A percentile compares a stretch with the other conserved stretches of the same genome.
These are phyloP conservation scores for Gonium pectorale DNA, from an alignment of 139 green algal species.

Conservation along the genomic window DNA sequence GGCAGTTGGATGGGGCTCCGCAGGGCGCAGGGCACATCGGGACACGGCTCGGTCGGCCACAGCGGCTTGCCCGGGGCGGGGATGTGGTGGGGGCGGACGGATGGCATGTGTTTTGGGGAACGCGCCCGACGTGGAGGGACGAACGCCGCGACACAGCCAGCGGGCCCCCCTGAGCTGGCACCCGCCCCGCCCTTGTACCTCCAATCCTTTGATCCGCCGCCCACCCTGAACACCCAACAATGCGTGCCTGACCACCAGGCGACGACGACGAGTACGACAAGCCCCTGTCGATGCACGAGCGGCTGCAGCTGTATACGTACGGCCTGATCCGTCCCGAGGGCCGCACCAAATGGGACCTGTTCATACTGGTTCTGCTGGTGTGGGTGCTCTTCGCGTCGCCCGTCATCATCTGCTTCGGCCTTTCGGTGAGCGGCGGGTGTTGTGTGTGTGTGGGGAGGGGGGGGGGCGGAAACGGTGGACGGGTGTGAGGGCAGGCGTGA, in stretches of 20 bases:
- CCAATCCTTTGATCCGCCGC: not conserved
- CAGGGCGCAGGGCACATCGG: too few relatives aligned
- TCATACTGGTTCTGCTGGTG: conserved; percentile 58
- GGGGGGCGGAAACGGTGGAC: not conserved
- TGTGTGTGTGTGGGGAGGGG: not conserved
- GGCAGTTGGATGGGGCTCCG: too few relatives aligned
- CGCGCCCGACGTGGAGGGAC: too few relatives aligned
- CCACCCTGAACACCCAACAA: not conserved
- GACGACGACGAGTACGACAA: conserved; percentile 31
- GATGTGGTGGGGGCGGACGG: not conserved
- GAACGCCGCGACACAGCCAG: too few relatives aligned
- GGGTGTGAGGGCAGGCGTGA: too few relatives aligned
- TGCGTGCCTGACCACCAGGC: not conserved
- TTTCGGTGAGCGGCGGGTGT: conserved; percentile 27
- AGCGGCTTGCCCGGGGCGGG: too few relatives aligned
- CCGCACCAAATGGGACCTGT: conserved; percentile 59
- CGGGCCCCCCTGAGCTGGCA: too few relatives aligned
- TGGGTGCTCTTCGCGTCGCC: conserved; percentile 60
- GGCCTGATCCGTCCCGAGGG: conserved; percentile 56
- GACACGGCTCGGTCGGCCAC: too few relatives aligned
- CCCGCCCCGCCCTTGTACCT: too few relatives aligned
- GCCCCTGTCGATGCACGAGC: conserved; percentile 10
- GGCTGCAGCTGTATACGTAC: conserved; percentile 12
- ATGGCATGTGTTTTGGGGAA: not conserved
- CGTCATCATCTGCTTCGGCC: conserved; percentile 63